These are phyloP conservation scores for Hortiboletus flavorubellus DNA, from an alignment of 768 basidiomycete species.

Conservation along the genomic window DNA sequence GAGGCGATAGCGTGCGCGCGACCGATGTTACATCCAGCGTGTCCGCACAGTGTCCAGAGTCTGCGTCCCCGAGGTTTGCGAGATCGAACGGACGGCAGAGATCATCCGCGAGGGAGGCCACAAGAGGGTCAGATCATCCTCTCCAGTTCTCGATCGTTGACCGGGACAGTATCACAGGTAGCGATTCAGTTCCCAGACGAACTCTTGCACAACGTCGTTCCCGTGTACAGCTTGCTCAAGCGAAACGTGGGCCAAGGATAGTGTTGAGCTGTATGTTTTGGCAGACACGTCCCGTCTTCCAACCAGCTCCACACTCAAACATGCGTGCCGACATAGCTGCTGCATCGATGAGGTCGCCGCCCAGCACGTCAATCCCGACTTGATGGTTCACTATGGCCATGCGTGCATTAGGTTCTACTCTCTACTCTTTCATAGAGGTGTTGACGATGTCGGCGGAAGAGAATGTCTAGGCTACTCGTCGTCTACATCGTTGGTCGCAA, in stretches of 20 bases:
- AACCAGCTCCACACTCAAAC: background rate
- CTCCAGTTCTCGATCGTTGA: background rate
- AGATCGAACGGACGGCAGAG: conserved; percentile 62
- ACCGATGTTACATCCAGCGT: conserved; percentile 46
- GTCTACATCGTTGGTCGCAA: conserved; percentile 88
- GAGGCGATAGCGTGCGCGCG: conserved; percentile 57
- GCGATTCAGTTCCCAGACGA: conserved; percentile 97
- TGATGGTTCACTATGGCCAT: conserved; percentile 93
- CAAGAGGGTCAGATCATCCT: conserved; percentile 53
- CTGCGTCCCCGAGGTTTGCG: conserved; percentile 64
- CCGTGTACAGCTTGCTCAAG: conserved; percentile 71
- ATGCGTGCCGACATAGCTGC: conserved; percentile 46
- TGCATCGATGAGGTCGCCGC: conserved; percentile 97
- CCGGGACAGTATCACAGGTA: conserved; percentile 43
- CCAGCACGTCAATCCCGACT: conserved; percentile 88
- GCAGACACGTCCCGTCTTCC: conserved; percentile 1
- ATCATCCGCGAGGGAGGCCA: conserved; percentile 61
- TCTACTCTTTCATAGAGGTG: background rate
- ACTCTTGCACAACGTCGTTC: conserved; percentile 80
- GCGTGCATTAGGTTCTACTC: conserved; percentile 73
- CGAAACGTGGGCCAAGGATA: conserved; percentile 32
- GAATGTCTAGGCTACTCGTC: conserved; percentile 83
- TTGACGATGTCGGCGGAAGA: conserved; percentile 28
- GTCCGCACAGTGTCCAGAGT: conserved; percentile 29
- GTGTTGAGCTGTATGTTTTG: no score